phyloP scores from a whole-genome alignment of 2,329 filamentous ascomycete genomes.

The Corynespora cassiicola region DNA sequence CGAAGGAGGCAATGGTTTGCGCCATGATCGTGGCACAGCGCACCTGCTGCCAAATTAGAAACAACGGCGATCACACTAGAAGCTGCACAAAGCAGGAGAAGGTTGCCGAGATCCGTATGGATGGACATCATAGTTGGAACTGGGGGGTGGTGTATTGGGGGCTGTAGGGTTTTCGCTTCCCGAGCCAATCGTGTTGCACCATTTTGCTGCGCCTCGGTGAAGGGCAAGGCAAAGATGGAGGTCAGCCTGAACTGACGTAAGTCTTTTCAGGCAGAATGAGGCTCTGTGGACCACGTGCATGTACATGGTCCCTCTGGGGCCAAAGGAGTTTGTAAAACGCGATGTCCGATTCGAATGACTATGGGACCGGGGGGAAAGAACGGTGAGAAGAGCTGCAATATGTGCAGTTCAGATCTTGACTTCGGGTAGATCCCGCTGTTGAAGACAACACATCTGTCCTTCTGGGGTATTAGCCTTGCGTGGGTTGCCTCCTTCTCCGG shows the following conservation, averaged over 20 bases:
- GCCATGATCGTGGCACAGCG: slow-evolving; percentile 9
- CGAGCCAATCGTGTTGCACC: slow-evolving; percentile 1
- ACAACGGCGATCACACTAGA: slow-evolving; percentile 10
- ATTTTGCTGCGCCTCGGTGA: slow-evolving; percentile 14
- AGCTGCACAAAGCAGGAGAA: slow-evolving; percentile 6
- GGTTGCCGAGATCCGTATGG: slow-evolving; percentile 11
- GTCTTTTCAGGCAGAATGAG: slow-evolving; percentile 13
- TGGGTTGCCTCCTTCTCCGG: too few relatives aligned
- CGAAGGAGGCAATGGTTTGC: slow-evolving; percentile 4
- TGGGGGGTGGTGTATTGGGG: slow-evolving; percentile 1
- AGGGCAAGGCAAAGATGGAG: slow-evolving; percentile 5
- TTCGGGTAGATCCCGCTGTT: too few relatives aligned
- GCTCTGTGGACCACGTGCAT: slow-evolving; percentile 15
- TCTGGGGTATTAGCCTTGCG: too few relatives aligned
- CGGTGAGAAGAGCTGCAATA: too few relatives aligned
- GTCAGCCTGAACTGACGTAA: slow-evolving; percentile 18
- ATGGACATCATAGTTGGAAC: slow-evolving; percentile 1
- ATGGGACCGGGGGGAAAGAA: too few relatives aligned
- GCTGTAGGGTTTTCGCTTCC: neutral
- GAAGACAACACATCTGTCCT: too few relatives aligned
- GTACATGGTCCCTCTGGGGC: too few relatives aligned
- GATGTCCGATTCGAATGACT: too few relatives aligned
- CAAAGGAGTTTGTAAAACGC: too few relatives aligned
- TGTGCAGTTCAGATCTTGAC: too few relatives aligned
- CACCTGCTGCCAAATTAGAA: slow-evolving; percentile 14